Evolutionary conservation across 2,329 filamentous ascomycete species (phyloP), one percentile per base, ranked within the genome.

Genomic region (Diplocarpon rosae): DNA sequence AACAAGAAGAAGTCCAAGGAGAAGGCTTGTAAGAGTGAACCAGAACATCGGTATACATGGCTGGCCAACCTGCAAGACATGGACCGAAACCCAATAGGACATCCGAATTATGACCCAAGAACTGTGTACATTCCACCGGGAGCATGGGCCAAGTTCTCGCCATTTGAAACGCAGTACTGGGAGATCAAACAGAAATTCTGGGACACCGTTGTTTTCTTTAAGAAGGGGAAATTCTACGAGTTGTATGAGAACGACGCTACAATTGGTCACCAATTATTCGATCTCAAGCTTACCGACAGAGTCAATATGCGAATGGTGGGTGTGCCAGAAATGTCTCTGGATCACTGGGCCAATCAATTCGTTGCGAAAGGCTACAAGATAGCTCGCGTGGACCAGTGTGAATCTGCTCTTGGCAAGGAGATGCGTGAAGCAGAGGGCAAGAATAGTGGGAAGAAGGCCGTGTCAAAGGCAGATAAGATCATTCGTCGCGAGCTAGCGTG

Each of bases 281-380:
- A 98, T 63, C 74, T 98, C 45, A 98, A 98, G 67, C 81, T 98
- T 61, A 98, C 92, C 0, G 92, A 98, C 58, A 78, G 92, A 43
- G 92, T 98, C 62, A 98, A 98, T 63, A 98, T 98, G 92, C 85
- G 90, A 54, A 98, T 98, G 92, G 92, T 96, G 2, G 92, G 92
- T 49, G 92, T 98, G 0, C 92, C 92, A 0, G 92, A 98, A 63
- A 85, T 87, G 59, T 95, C 88, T 11, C 70, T 98, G n/a, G 86
- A 92, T 58, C 81, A 92, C 62, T 98, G 92, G 92, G 88, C 92
- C 45, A 95, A 93, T 58, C 92, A 98, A 59, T 98, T 98, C 57
- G 89, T 98, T 33, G 92, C 90, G 47, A 96, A 96, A 63, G 92
- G 93, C 29, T 95, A 80, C 76, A 98, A 98, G 65, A 93, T 98